Percentiles rank a stretch among this genome's conserved stretches.
phyloP scores from a whole-genome alignment of 2,329 filamentous ascomycete species.

The Xylariaceae sp. region DNA sequence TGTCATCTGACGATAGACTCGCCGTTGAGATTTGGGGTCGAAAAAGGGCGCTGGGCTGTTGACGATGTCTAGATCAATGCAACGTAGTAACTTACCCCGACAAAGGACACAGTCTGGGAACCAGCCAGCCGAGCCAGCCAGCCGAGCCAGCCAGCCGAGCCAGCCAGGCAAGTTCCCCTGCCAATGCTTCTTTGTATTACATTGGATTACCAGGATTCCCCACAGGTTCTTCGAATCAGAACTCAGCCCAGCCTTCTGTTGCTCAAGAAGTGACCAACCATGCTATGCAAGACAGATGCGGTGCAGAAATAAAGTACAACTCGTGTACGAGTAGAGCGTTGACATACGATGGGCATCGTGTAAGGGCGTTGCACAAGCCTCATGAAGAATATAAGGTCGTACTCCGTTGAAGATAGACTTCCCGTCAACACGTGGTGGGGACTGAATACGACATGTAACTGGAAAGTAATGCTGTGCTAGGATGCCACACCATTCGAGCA shows the following conservation, averaged over 20 bases:
- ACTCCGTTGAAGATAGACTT: background rate
- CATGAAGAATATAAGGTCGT: no score
- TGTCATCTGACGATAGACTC: background rate
- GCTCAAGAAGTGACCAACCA: slow-evolving; percentile 2
- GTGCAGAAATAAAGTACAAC: slow-evolving; percentile 10
- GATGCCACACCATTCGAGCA: slow-evolving; percentile 9
- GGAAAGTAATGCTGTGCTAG: slow-evolving; percentile 4
- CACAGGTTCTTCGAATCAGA: slow-evolving; percentile 8
- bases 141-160: slow-evolving; percentile 5
- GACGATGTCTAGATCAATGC: background rate
- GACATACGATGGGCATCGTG: slow-evolving; percentile 7
- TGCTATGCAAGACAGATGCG: background rate
- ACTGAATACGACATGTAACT: slow-evolving; percentile 2
- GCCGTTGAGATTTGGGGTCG: background rate
- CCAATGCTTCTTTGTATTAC: background rate
- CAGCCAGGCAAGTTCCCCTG: background rate
- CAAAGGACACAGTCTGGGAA: background rate
- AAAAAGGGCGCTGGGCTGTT: background rate
- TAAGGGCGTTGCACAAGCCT: background rate
- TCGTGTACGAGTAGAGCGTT: slow-evolving; percentile 1
- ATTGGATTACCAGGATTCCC: slow-evolving; percentile 7
- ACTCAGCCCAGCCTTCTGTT: slow-evolving; percentile 9
- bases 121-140: slow-evolving; percentile 1
- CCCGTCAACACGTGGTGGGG: slow-evolving; percentile 12
- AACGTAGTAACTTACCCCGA: slow-evolving; percentile 11